phyloP scores from a whole-genome alignment of 495 filamentous ascomycete genomes.

The Lindgomyces ingoldianus region DNA sequence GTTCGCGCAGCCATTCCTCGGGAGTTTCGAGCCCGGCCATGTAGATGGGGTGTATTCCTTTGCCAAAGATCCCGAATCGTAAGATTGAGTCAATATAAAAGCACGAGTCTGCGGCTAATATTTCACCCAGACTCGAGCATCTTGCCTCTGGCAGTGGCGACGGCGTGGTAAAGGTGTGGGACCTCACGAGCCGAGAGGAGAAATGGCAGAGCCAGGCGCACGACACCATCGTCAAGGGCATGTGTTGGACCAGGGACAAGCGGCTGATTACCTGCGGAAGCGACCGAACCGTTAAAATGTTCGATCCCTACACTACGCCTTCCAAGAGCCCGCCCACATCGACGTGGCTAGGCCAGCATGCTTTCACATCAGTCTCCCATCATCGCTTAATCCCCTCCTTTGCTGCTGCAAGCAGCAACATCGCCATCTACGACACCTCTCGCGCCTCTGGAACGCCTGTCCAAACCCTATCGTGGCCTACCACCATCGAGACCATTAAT shows the following conservation, averaged over 20 bases:
- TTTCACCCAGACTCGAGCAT: conserved; percentile 35
- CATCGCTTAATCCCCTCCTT: conserved; percentile 73
- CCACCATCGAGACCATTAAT: conserved; percentile 86
- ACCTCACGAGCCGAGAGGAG: conserved; percentile 75
- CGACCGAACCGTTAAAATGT: conserved; percentile 84
- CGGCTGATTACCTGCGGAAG: conserved; percentile 88
- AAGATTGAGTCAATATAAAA: neutral
- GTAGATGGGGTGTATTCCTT: conserved; percentile 77
- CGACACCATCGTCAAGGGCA: conserved; percentile 85
- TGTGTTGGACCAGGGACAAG: conserved; percentile 81
- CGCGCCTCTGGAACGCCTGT: conserved; percentile 69
- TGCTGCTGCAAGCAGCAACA: conserved; percentile 69
- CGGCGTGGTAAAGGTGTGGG: conserved; percentile 89
- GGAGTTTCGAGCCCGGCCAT: conserved; percentile 84
- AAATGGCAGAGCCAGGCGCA: conserved; percentile 80
- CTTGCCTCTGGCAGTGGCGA: conserved; percentile 48
- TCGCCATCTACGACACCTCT: conserved; percentile 85
- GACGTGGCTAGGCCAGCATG: conserved; percentile 77
- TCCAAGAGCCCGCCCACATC: conserved; percentile 65
- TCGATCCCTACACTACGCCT: conserved; percentile 78
- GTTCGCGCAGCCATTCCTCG: conserved; percentile 92
- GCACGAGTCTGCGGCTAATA: neutral
- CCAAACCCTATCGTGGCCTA: conserved; percentile 84
- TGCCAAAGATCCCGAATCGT: conserved; percentile 47
- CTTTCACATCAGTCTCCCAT: conserved; percentile 82